Evolutionary conservation across 2,329 filamentous ascomycete species (phyloP), one percentile per base, ranked within the genome.

Genomic region (Thelonectria olida): DNA sequence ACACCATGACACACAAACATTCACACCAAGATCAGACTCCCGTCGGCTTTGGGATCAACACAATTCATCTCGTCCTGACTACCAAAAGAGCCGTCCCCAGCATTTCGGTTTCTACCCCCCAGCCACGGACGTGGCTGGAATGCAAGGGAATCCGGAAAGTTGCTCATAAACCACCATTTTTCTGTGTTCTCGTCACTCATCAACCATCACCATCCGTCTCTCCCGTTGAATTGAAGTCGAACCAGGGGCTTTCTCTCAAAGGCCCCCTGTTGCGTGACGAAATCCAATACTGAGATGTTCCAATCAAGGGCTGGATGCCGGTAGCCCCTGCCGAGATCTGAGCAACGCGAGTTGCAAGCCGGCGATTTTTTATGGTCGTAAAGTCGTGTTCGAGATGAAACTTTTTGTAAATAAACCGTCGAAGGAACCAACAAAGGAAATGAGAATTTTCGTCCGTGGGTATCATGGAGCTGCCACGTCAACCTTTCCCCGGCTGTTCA

Each of bases 391-490:
- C 66, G 64, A 61, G 60, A 67, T 73, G 62, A 74, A 72, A 67
- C 38, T 73, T 75, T 68, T 74, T 72, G 63, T 67, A 68, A 59
- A 71, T 71, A 65, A 31, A 31, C 66, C 65, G 62, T 64, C 57
- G 66, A 67, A 74, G 67, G 67, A 34, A 56, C 48, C 36, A 56
- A 70, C 61, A 71, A 67, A 63, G 58, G 70, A 67, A 58, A 65
- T 67, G 71, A 67, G 67, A 66, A 22, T 49, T 62, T 69, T 71
- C 66, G 70, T 70, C 76, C 76, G 78, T 79, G 77, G 77, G 76
- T 79, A 79, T 79, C 76, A 76, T 77, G 71, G 68, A 76, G 76
- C 76, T 76, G 68, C 76, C 77, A 79, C 77, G 75, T 73, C 76
- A 76, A 75, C 72, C 74, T 72, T 63, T 66, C 66, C 72, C 67